Evolutionary conservation across 192 early-diverging fungal species (phyloP).

Genomic region (Paraglomus occultum): DNA sequence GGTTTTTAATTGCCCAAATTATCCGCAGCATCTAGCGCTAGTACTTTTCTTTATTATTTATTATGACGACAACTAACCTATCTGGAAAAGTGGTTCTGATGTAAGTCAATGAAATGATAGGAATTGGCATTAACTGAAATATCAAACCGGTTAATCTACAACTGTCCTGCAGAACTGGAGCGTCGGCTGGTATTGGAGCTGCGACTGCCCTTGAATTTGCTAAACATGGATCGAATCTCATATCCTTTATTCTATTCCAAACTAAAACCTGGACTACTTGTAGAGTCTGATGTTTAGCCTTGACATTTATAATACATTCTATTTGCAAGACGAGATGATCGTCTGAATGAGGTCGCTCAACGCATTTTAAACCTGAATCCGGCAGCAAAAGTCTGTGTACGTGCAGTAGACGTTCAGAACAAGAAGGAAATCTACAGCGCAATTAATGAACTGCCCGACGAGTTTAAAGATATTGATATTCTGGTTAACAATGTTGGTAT

Average conservation of each 20-base stretch:
- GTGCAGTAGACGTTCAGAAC: constrained; percentile 65
- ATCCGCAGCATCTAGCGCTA: no score
- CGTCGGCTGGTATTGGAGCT: constrained; percentile 62
- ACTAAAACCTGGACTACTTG: background rate
- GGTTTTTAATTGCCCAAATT: no score
- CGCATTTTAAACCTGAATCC: constrained; percentile 46
- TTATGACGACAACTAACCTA: background rate
- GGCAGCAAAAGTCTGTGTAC: constrained; percentile 45
- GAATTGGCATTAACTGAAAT: no score
- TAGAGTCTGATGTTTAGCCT: background rate
- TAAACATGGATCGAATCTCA: constrained; percentile 48
- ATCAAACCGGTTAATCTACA: no score
- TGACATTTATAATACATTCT: constrained; percentile 42
- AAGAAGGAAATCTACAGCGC: constrained; percentile 44
- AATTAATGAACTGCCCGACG: constrained; percentile 49
- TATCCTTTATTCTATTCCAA: constrained; percentile 33
- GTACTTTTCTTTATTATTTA: no score
- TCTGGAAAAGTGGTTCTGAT: constrained; percentile 1
- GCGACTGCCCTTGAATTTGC: constrained; percentile 64
- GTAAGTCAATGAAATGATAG: background rate
- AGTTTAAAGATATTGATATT: constrained; percentile 67
- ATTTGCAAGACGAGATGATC: constrained; percentile 58
- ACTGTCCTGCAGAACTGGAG: constrained; percentile 46
- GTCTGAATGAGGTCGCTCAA: constrained; percentile 51
- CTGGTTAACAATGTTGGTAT: constrained; percentile 87